Conservation (phyloP, 2,329 filamentous ascomycete species). For the Aspergillus tamarii region DNA sequence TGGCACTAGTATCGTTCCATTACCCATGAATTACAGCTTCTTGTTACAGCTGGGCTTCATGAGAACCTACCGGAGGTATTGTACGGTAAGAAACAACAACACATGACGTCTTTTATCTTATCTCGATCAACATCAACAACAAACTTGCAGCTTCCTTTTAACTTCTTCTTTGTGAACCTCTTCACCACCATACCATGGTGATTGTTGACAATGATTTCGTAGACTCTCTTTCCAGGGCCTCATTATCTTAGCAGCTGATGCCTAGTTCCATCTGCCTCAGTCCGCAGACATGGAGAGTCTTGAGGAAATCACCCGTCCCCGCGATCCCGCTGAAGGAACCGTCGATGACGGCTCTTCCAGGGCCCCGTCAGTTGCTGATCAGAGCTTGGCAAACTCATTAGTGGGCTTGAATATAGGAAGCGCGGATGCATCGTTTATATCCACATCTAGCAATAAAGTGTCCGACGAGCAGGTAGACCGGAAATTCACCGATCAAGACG, state of each 20-base stretch:
- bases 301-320: conserved; percentile 37
- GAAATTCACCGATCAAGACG: conserved; percentile 21
- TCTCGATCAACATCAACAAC: background rate
- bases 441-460: conserved; percentile 16
- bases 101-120: conserved; percentile 2
- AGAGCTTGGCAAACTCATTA: conserved; percentile 17
- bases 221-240: conserved; percentile 4
- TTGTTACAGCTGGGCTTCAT: background rate
- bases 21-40: too few species aligned
- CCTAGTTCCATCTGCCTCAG: background rate
- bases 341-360: conserved; percentile 25
- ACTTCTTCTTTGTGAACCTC: background rate
- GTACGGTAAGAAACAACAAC: background rate
- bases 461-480: conserved; percentile 20
- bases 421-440: conserved; percentile 17
- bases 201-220: background rate
- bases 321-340: conserved; percentile 28
- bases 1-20: too few species aligned
- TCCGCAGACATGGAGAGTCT: conserved; percentile 42
- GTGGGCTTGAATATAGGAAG: conserved; percentile 11
- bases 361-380: conserved; percentile 22
- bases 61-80: background rate
- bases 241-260: background rate
- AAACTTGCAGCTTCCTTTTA: background rate
- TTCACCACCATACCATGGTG: conserved; percentile 5